These are phyloP conservation scores for Lupinus albus DNA, from an alignment of 306 rosid genomes.

Conservation along the genomic window DNA sequence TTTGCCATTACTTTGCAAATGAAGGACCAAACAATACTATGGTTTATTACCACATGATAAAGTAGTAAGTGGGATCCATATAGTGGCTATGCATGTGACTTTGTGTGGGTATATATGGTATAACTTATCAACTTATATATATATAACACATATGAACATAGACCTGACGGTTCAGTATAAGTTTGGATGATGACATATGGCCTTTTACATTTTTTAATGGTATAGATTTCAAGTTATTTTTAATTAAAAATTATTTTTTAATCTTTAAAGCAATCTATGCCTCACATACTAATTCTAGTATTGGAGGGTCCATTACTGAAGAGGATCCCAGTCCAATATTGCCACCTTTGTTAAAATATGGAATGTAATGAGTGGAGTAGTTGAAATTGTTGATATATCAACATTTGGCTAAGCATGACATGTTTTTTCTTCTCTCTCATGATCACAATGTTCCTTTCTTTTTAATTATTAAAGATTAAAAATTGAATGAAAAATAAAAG, in stretches of 20 bases:
- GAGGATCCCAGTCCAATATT: too few relatives aligned
- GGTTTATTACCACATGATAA: conserved; percentile 30
- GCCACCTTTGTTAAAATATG: conserved; percentile 19
- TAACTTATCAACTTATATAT: conserved; percentile 20
- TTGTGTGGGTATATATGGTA: conserved; percentile 40
- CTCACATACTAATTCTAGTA: too few relatives aligned
- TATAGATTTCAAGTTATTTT: too few relatives aligned
- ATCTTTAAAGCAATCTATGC: too few relatives aligned
- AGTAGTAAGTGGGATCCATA: conserved; percentile 35
- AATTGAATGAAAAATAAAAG: neutral
- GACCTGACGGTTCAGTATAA: too few relatives aligned
- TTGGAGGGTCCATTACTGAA: too few relatives aligned
- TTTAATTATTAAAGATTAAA: neutral
- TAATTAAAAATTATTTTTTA: too few relatives aligned
- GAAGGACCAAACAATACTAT: conserved; percentile 18
- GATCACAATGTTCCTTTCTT: conserved; percentile 35
- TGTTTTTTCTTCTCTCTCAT: conserved; percentile 40
- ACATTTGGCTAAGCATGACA: conserved; percentile 39
- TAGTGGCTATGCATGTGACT: conserved; percentile 36
- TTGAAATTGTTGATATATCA: conserved; percentile 43
- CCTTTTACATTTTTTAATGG: too few relatives aligned
- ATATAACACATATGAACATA: too few relatives aligned
- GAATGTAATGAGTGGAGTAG: conserved; percentile 41
- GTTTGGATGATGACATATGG: too few relatives aligned
- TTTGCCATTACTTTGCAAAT: conserved; percentile 35